These are phyloP conservation scores for Pyrenochaeta sp. DNA, from an alignment of 2,329 filamentous ascomycete genomes.

Conservation along the genomic window DNA sequence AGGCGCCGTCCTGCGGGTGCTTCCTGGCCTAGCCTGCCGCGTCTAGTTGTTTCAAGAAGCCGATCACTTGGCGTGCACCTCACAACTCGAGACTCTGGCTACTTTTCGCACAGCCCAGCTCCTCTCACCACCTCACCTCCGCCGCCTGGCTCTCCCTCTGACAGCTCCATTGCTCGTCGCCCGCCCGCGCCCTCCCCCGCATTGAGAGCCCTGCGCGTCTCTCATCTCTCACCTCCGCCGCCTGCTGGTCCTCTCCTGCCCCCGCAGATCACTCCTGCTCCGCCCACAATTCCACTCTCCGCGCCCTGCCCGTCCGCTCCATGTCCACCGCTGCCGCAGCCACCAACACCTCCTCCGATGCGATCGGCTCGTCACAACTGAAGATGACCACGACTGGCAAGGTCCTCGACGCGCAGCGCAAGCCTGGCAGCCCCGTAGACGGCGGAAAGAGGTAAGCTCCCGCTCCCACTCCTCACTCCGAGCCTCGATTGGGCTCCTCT, in stretches of 20 bases:
- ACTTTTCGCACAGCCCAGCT: slow-evolving; percentile 29
- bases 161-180: slow-evolving; percentile 9
- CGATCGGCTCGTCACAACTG: slow-evolving; percentile 51
- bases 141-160: slow-evolving; percentile 25
- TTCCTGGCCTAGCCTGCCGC: slow-evolving; percentile 25
- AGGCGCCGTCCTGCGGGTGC: too few relatives aligned
- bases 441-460: slow-evolving; percentile 61
- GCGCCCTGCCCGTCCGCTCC: slow-evolving; percentile 26
- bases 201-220: slow-evolving; percentile 37
- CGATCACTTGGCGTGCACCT: slow-evolving; percentile 31
- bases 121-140: slow-evolving; percentile 22
- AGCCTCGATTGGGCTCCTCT: too few relatives aligned
- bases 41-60: slow-evolving; percentile 26
- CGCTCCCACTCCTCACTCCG: slow-evolving; percentile 1
- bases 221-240: slow-evolving; percentile 19
- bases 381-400: slow-evolving; percentile 60
- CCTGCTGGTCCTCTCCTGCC: slow-evolving; percentile 21
- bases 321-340: slow-evolving; percentile 45
- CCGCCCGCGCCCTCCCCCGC: slow-evolving; percentile 20
- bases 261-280: slow-evolving; percentile 25
- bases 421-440: slow-evolving; percentile 64
- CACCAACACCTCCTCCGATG: slow-evolving; percentile 43
- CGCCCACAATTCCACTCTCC: slow-evolving; percentile 13
- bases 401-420: slow-evolving; percentile 60
- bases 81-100: slow-evolving; percentile 25